Conservation (phyloP, 441 rosid species). For the Erysimum cheiri region DNA sequence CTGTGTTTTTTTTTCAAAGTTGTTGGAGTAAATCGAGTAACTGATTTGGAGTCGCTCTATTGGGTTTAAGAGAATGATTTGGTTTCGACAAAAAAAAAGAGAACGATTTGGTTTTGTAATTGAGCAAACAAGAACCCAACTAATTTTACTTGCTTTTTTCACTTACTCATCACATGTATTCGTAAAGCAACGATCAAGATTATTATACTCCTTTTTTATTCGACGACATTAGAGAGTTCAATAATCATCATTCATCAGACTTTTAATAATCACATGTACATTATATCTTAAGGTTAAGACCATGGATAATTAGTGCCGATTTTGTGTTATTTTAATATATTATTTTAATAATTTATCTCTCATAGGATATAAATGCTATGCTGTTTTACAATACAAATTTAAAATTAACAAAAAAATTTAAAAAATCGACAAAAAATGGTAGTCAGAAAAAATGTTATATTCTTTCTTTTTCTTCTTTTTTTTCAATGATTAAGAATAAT, state of each 20-base stretch:
- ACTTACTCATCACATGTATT: too few species aligned
- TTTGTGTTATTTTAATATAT: too few species aligned
- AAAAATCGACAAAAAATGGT: too few species aligned
- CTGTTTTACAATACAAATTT: too few species aligned
- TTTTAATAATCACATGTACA: neutral
- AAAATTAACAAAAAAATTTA: too few species aligned
- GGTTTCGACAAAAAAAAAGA: too few species aligned
- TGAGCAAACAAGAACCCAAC: constrained; percentile 19
- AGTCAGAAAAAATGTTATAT: neutral
- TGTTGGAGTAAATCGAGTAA: neutral
- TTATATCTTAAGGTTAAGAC: neutral
- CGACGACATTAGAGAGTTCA: neutral
- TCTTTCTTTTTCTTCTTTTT: neutral
- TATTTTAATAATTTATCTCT: too few species aligned
- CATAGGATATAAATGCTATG: too few species aligned
- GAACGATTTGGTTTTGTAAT: too few species aligned
- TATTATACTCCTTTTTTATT: neutral
- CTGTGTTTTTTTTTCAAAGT: neutral
- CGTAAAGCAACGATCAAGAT: neutral
- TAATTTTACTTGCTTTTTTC: neutral
- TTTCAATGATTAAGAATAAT: neutral
- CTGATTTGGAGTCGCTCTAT: constrained; percentile 15
- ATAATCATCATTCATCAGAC: neutral
- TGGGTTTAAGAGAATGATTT: constrained; percentile 33
- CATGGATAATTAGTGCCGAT: too few species aligned